phyloP scores from a whole-genome alignment of 208 protist species.

The Leptomonas pyrrhocoris region DNA sequence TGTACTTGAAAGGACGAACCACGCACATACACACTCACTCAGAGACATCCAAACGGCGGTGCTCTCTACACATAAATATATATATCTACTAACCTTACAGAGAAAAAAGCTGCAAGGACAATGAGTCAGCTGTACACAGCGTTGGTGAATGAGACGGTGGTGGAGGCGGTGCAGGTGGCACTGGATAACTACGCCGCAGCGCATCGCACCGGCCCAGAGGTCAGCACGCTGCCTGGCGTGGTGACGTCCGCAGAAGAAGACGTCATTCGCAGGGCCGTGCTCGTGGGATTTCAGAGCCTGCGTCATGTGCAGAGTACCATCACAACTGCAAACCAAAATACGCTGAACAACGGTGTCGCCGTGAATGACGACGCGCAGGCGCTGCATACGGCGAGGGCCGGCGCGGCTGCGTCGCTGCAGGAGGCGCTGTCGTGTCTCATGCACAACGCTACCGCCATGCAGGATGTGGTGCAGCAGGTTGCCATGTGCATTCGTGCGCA shows the following conservation, averaged over 20 bases:
- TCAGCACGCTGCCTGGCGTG: background rate
- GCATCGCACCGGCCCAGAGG: background rate
- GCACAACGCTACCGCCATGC: conserved; percentile 9
- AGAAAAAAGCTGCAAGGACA: too few species aligned
- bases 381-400: background rate
- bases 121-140: conserved; percentile 8
- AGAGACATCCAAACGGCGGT: too few species aligned
- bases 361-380: background rate
- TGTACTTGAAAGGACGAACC: too few species aligned
- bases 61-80: too few species aligned
- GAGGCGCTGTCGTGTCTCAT: conserved; percentile 1
- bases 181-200: conserved; percentile 15
- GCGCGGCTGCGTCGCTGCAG: background rate
- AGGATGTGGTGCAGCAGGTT: conserved; percentile 17
- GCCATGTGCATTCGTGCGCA: background rate
- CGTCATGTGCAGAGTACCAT: background rate
- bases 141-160: conserved; percentile 24
- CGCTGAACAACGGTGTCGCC: background rate
- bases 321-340: background rate
- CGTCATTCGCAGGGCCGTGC: conserved; percentile 9
- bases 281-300: conserved; percentile 12
- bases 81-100: too few species aligned
- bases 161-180: conserved; percentile 23
- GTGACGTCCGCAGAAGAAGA: conserved; percentile 13
- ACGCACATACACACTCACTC: too few species aligned